phyloP scores from a whole-genome alignment of 2,329 filamentous ascomycete species.

The Thelonectria olida region DNA sequence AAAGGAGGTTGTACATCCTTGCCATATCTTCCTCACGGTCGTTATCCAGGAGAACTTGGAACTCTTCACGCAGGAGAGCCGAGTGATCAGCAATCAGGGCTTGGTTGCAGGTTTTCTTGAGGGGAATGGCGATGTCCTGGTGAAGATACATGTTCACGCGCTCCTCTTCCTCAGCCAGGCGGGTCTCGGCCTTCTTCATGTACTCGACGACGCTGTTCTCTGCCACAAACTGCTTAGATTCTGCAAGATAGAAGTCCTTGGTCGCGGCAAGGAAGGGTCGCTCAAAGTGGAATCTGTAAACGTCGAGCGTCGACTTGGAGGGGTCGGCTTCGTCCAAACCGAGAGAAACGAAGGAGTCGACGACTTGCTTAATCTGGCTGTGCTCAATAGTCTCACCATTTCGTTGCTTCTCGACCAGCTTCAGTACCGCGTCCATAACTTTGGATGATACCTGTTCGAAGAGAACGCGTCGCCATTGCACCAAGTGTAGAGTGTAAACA shows the following conservation, averaged over 20 bases:
- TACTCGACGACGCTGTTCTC: conserved; percentile 99
- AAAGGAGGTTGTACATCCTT: conserved; percentile 93
- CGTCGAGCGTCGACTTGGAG: conserved; percentile 92
- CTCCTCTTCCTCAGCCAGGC: conserved; percentile 92
- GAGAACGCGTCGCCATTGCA: conserved; percentile 93
- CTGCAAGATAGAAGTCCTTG: conserved; percentile 84
- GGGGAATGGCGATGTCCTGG: conserved; percentile 82
- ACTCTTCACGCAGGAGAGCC: conserved; percentile 88
- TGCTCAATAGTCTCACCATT: conserved; percentile 98
- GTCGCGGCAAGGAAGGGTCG: conserved; percentile 90
- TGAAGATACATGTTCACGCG: conserved; percentile 93
- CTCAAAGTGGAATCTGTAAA: conserved; percentile 94
- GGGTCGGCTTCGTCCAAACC: conserved; percentile 93
- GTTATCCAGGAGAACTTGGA: conserved; percentile 91
- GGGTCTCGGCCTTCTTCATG: conserved; percentile 97
- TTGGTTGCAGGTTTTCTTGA: conserved; percentile 89
- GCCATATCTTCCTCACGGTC: conserved; percentile 96
- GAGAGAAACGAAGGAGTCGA: conserved; percentile 95
- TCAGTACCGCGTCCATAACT: conserved; percentile 95
- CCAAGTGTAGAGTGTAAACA: conserved; percentile 95
- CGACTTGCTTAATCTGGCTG: conserved; percentile 94
- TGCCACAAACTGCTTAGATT: conserved; percentile 92
- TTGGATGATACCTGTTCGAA: conserved; percentile 85
- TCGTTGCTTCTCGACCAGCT: conserved; percentile 95
- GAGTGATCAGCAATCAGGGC: conserved; percentile 92